A percentile compares a stretch with the other conserved stretches of the same genome.
These are phyloP conservation scores for Ganoderma boninense DNA, from an alignment of 1,284 basidiomycete species.

Conservation along the genomic window DNA sequence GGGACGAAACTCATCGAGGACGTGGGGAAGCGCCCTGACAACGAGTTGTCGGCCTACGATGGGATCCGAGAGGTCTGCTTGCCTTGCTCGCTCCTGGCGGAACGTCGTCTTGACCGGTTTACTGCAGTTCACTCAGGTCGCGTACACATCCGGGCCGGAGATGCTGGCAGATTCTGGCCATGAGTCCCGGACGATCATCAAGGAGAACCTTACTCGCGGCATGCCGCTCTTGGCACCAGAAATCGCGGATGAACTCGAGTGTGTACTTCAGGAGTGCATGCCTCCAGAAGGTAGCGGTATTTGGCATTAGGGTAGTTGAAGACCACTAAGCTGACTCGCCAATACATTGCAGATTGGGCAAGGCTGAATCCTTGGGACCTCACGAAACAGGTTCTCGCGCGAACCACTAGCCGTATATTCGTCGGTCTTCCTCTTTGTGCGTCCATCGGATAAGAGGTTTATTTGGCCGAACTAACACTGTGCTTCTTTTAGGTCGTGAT, in stretches of 20 bases:
- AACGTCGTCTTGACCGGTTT: conserved; percentile 22
- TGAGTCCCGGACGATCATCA: conserved; percentile 27
- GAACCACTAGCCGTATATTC: background rate
- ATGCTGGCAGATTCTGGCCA: background rate
- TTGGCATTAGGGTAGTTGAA: conserved; percentile 1
- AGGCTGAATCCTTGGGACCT: background rate
- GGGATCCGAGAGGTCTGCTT: conserved; percentile 18
- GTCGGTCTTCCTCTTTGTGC: background rate
- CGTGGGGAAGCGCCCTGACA: conserved; percentile 43
- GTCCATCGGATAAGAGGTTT: background rate
- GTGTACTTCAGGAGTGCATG: background rate
- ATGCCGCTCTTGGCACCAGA: background rate
- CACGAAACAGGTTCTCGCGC: background rate
- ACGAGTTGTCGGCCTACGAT: conserved; percentile 42
- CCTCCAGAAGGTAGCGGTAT: background rate
- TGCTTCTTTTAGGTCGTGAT: background rate
- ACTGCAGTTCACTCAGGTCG: conserved; percentile 24
- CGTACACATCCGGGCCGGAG: background rate
- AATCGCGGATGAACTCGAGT: background rate
- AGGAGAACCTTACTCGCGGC: background rate
- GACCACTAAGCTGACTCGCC: background rate
- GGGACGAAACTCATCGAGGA: conserved; percentile 45
- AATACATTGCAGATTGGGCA: background rate
- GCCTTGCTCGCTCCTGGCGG: conserved; percentile 20
- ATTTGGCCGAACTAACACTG: background rate